Base-by-base conservation (phyloP, 2,329 filamentous ascomycete species). In the Didymella pomorum region DNA sequence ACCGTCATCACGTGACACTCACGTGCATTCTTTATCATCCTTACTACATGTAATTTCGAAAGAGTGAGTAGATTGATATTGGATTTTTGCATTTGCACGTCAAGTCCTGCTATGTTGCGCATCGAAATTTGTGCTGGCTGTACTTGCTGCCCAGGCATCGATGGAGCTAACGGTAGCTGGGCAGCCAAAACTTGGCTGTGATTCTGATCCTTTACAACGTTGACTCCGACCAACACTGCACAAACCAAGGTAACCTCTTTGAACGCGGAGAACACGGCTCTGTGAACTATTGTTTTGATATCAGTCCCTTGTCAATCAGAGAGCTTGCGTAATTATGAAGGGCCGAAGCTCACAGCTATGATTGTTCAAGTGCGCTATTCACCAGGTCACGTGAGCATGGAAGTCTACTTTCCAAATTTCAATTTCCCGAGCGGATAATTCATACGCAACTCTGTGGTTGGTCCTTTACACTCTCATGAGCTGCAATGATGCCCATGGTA, bases 1-100 rank as follows among this genome's bases (percentile, higher is more conserved):
- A 8, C 7, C 16, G 14, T n/a, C 16, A n/a, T 54, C 50, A 58
- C 56, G 56, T 58, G 56, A 44, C 4, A n/a, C 1, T 31, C 51
- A 53, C 43, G 37, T 41, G 37, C n/a, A 20, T 1, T 20, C 9
- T 4, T 9, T 4, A 4, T 7, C 9, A 18, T 10, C 6, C 7
- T 20, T 20, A 11, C 35, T 39, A 6, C 8, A n/a, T 7, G 31
- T 16, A 14, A 11, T 20, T 11, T 11, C 10, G 1, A 11, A 20
- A 9, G 9, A 10, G n/a, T 37, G n/a, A 37, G 14, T n/a, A 4
- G 6, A 18, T 9, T 18, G 8, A 11, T 20, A 6, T 20, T 11
- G 35, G 5, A 20, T 4, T 8, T 4, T 10, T 39, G 35, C 35
- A 14, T 11, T 23, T 11, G 4, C 8, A 3, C 4, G 10, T 4